Percentiles rank a stretch among this genome's conserved stretches.
phyloP scores from a whole-genome alignment of 2,329 filamentous ascomycete genomes.

The Fusarium subglutinans region DNA sequence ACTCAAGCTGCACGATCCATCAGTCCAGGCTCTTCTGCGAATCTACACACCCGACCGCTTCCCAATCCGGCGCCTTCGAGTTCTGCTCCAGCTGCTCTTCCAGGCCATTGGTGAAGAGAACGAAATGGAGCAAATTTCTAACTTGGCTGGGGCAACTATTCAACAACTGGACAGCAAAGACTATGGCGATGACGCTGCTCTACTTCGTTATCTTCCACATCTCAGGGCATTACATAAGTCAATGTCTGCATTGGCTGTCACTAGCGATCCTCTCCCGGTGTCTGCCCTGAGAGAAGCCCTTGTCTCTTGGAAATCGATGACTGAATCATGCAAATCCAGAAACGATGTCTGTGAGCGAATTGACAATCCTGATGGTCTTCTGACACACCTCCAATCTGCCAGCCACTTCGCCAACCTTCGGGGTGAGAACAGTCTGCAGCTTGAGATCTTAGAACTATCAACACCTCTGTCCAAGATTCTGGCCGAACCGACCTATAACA shows the following conservation, averaged over 20 bases:
- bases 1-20: slow-evolving; percentile 55
- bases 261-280: slow-evolving; percentile 44
- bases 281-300: slow-evolving; percentile 51
- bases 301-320: slow-evolving; percentile 55
- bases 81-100: slow-evolving; percentile 59
- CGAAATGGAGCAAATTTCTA: slow-evolving; percentile 51
- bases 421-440: slow-evolving; percentile 58
- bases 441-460: slow-evolving; percentile 58
- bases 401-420: slow-evolving; percentile 62
- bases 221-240: slow-evolving; percentile 58
- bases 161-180: slow-evolving; percentile 49
- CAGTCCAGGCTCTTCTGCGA: slow-evolving; percentile 58
- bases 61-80: slow-evolving; percentile 63
- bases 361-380: slow-evolving; percentile 60
- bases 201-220: slow-evolving; percentile 59
- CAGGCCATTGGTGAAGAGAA: slow-evolving; percentile 58
- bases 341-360: slow-evolving; percentile 55
- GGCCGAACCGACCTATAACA: slow-evolving; percentile 47
- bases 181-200: slow-evolving; percentile 55
- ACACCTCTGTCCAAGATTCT: slow-evolving; percentile 52
- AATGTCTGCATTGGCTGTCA: slow-evolving; percentile 54
- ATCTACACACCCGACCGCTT: slow-evolving; percentile 60
- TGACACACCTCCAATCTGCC: slow-evolving; percentile 61
- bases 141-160: slow-evolving; percentile 52
- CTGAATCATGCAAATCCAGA: slow-evolving; percentile 50